Base-by-base conservation (phyloP, 306 rosid genomes). In the Quercus gilva region DNA sequence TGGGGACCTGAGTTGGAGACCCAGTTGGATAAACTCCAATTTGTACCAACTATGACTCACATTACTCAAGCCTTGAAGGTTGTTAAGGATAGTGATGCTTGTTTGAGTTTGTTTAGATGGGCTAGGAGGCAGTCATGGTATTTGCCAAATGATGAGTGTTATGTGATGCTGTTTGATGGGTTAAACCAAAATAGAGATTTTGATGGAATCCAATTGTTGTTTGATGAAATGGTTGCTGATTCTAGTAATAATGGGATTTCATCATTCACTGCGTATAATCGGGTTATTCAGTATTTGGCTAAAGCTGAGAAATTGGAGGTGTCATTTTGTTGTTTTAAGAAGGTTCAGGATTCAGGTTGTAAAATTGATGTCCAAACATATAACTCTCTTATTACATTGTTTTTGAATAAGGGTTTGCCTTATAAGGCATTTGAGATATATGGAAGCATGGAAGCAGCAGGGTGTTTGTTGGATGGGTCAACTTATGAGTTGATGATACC, bases 1-100 rank as follows among this genome's bases (percentile, higher is more conserved):
- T 94, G 99, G 99, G 97, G 99, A 29, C 99, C 99, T 2, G 99
- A 94, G 77, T 84, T 94, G 88, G 99, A 94, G 80, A 87, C 93
- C 77, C 97, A 94, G 53, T 86, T 94, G 81, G 99, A 91, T 73
- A 91, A 88, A 65, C 91, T 94, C 20, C 99, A 92, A 68, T 94
- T 94, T 85, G 81, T 91, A 10, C 97, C 97, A 0, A 94, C 86
- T 82, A 92, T 90, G 92, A 88, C 67, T 79, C 97, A 92, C 72
- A 71, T 92, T 26, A 80, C 84, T 74, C 97, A 94, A 68, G 87
- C 94, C 1, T 76, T 92, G 89, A 91, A 90, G 88, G 79, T 92
- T 60, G 70, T 92, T 60, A 81, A 78, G 51, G 97, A 91, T 6
- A 65, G 81, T 71, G 95, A 94, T 61, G 92, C 90, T 17, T 83